Evolutionary conservation across 768 basidiomycete genomes (phyloP), one percentile per base, ranked within the genome.

Genomic region (Sarcodon sp.): DNA sequence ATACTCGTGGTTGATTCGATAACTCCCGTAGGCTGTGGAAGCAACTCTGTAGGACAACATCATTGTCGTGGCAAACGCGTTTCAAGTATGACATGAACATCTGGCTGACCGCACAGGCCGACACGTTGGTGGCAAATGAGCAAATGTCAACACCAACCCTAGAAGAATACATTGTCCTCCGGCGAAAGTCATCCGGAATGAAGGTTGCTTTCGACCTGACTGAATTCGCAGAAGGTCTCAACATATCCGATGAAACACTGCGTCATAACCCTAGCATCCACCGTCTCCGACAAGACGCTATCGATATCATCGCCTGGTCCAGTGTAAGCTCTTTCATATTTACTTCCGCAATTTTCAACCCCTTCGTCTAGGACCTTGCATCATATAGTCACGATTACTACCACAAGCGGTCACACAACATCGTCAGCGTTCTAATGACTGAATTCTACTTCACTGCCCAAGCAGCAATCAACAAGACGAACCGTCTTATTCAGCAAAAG

Each of bases 221-320:
- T 34, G 70, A 79, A 51, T 64, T 77, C 48, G 65, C 72, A 0
- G 73, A 72, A 39, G 72, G 73, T n/a, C 56, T 75, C 27, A 48
- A 52, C 16, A 44, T 73, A 1, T 65, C 70, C 0, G 64, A 67
- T 9, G 51, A 57, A 15, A 54, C 21, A 27, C 21, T 57, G 3
- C 51, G 54, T 15, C 57, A 57, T 10, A 52, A 58, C 12, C 54
- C 60, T 7, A 47, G 55, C n/a, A 49, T 75, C 11, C 49, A 46
- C 18, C 56, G 57, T 11, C 54, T 80, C 7, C 66, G 63, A 35
- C 57, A 64, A 31, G 55, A 65, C 44, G 73, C 73, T 1, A 64
- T 68, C 7, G 70, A 80, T 53, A 64, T 81, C 39, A 68, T 78
- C 10, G 66, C 68, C 6, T 72, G 72, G 65, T 71, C 75, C n/a